A percentile compares a stretch with the other conserved stretches of the same genome.
Evolutionary conservation across 345 rosid species (phyloP).

Genomic region (Abelmoschus esculentus): DNA sequence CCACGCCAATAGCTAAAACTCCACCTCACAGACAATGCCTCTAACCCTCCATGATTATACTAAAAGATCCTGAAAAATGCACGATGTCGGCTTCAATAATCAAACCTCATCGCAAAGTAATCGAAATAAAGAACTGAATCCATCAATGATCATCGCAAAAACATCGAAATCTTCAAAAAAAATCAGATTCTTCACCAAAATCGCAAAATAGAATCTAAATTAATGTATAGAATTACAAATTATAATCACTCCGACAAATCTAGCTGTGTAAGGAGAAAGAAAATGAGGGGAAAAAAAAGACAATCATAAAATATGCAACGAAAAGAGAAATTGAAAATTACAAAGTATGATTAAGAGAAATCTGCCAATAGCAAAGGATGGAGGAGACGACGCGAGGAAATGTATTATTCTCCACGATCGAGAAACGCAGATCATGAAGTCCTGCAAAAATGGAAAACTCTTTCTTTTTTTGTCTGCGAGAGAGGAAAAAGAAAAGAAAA

Average conservation of each 20-base stretch:
- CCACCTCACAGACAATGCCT: slow-evolving; percentile 8
- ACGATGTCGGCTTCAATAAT: background rate
- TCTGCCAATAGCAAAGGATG: background rate
- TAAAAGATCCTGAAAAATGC: slow-evolving; percentile 12
- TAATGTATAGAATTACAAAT: slow-evolving; percentile 17
- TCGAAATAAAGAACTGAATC: background rate
- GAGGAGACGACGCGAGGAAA: background rate
- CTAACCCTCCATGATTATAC: slow-evolving; percentile 17
- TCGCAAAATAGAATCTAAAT: background rate
- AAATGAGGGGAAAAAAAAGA: background rate
- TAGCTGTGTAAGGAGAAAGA: background rate
- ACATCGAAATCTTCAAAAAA: slow-evolving; percentile 26
- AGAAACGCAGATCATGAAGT: slow-evolving; percentile 11
- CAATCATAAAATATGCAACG: background rate
- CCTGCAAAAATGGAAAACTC: background rate
- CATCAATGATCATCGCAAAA: slow-evolving; percentile 1
- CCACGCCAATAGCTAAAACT: background rate
- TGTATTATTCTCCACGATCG: slow-evolving; percentile 24
- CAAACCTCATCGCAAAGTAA: slow-evolving; percentile 8
- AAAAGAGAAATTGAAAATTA: slow-evolving; percentile 1
- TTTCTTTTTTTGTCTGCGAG: background rate
- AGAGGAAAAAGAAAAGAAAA: background rate
- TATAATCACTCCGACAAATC: background rate
- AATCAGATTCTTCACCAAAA: background rate
- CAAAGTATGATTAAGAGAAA: background rate